A percentile compares a stretch with the other conserved stretches of the same genome.
Conservation (phyloP, 192 early-diverging fungal genomes). For the Rhizophagus sp. region DNA sequence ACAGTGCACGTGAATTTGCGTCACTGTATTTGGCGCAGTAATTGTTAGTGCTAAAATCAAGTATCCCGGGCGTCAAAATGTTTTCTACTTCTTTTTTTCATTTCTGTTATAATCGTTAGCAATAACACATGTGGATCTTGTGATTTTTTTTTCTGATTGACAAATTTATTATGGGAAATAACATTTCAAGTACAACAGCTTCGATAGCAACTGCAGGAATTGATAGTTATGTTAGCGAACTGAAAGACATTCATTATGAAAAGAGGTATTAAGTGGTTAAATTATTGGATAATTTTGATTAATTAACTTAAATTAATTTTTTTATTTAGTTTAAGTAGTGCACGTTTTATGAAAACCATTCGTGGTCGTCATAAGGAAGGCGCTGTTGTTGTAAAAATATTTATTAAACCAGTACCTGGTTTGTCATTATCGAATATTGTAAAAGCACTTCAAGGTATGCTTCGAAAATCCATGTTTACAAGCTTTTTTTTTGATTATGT, state of each 20-base stretch:
- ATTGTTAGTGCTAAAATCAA: no score
- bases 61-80: no score
- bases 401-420: slow-evolving; percentile 79
- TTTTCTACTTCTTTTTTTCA: background rate
- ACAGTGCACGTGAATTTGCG: no score
- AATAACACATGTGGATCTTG: background rate
- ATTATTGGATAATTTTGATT: background rate
- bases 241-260: slow-evolving; percentile 71
- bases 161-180: slow-evolving; percentile 61
- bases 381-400: slow-evolving; percentile 87
- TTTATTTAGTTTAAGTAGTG: slow-evolving; percentile 73
- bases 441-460: slow-evolving; percentile 57
- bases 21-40: no score
- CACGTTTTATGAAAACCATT: slow-evolving; percentile 95
- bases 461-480: background rate
- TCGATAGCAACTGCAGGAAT: slow-evolving; percentile 63
- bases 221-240: slow-evolving; percentile 74
- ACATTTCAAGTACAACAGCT: slow-evolving; percentile 65
- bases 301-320: background rate
- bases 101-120: background rate
- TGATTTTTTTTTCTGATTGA: background rate
- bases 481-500: background rate
- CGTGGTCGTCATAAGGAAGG: slow-evolving; percentile 80
- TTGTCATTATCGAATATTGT: slow-evolving; percentile 57
- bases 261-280: slow-evolving; percentile 49